phyloP scores from a whole-genome alignment of 306 rosid genomes.

The Sophora flavescens region DNA sequence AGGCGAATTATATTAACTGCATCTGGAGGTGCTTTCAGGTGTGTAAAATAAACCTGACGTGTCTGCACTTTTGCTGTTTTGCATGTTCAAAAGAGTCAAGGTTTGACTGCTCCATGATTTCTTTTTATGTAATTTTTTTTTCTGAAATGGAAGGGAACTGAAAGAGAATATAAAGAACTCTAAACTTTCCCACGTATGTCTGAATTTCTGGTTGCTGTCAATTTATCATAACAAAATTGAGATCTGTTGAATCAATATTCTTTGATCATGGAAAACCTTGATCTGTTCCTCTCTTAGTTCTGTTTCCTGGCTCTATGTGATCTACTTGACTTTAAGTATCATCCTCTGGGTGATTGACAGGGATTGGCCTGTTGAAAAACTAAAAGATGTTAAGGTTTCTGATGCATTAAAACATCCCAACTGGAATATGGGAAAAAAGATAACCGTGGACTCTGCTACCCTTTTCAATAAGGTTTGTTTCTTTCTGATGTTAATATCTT shows the following conservation, averaged over 20 bases:
- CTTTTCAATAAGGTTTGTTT: slow-evolving; percentile 90
- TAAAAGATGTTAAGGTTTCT: slow-evolving; percentile 95
- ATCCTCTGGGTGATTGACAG: slow-evolving; percentile 50
- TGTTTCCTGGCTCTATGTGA: slow-evolving; percentile 17
- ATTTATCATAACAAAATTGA: slow-evolving; percentile 14
- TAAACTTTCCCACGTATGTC: slow-evolving; percentile 28
- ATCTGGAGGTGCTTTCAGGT: slow-evolving; percentile 99
- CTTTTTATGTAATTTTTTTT: neutral
- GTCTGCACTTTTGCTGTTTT: slow-evolving; percentile 29
- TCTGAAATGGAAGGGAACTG: slow-evolving; percentile 20
- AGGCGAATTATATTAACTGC: slow-evolving; percentile 92
- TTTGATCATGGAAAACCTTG: slow-evolving; percentile 10
- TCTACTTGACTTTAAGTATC: slow-evolving; percentile 15
- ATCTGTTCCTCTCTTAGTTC: slow-evolving; percentile 21
- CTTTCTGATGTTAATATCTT: slow-evolving; percentile 18
- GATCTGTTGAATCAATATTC: slow-evolving; percentile 22
- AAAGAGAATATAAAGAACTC: slow-evolving; percentile 24
- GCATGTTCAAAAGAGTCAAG: slow-evolving; percentile 26
- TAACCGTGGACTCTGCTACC: slow-evolving; percentile 99
- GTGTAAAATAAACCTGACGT: slow-evolving; percentile 8
- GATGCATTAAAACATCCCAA: slow-evolving; percentile 99
- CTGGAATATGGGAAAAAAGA: slow-evolving; percentile 99
- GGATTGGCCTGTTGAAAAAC: slow-evolving; percentile 95
- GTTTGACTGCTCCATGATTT: slow-evolving; percentile 1
- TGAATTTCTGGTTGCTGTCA: slow-evolving; percentile 21